Evolutionary conservation across 2,329 filamentous ascomycete genomes (phyloP), one percentile per base, ranked within the genome.

Genomic region (Cadophora sp.): DNA sequence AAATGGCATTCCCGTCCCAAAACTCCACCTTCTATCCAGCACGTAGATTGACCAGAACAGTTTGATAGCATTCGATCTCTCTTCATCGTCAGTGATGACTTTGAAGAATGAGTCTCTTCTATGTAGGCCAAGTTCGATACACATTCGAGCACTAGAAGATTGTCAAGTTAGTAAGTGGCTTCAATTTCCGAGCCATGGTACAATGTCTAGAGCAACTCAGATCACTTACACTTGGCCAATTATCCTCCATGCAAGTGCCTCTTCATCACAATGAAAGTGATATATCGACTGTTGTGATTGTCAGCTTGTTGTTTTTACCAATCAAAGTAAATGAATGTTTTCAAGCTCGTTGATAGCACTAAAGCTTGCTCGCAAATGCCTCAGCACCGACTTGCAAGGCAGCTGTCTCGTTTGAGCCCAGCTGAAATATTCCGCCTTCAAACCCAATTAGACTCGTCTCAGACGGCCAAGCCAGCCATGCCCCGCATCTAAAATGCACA

Each of bases 21-120:
- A 93, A 70, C 91, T 93, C 93, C 93, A 97, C 60, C 94, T 85
- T 47, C 93, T 85, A 76, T 97, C 94, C 47, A 97, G 82, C 4
- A 94, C 89, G 75, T 96, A 97, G 20, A 94, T 89, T 1, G 91
- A 89, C 94, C 93, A 97, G 78, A 96, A 97, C 16, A 92, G 87
- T 59, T 90, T 87, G 33, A 92, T 84, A 0, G 91, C 89, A 60
- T 87, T 84, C 59, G 84, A 83, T 59, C 92, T 86, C 68, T 94
- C 91, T 50, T 88, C 83, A 53, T 92, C 88, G 70, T 91, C 87
- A 8, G 84, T 80, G 56, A 95, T 92, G 20, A 84, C 82, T 66
- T 86, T 87, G 62, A 89, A 81, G 66, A 97, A 84, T 0, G 90
- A 92, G 70, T 93, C 90, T 65, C 88, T 86, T 50, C 92, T 87